Base-by-base conservation (phyloP, 2,329 filamentous ascomycete species). In the Pestalotiopsis sp. region DNA sequence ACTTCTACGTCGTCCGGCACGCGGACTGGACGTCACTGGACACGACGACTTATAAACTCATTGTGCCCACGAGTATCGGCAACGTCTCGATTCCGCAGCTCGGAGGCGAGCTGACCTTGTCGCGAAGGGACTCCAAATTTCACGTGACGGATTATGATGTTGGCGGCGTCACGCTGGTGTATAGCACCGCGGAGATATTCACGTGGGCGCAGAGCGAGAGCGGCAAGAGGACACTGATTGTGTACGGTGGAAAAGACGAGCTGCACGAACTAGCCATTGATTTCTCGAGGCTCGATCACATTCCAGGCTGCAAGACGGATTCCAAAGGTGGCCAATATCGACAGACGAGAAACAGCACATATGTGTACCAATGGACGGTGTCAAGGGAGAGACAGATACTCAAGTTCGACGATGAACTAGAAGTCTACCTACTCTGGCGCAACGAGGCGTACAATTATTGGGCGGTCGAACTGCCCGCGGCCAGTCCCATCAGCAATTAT, bases 381-480 rank as follows among this genome's bases (percentile, higher is more conserved):
- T 86, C 86, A 38, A 74, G 83, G 0, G 81, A 84, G n/a, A 81
- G 86, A 58, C 83, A 84, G 69, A 81, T 90, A 13, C 82, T 88
- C 2, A 81, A 84, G 71, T 76, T 89, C 58, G 82, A 80, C 25
- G 79, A 79, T 41, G 79, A 81, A 62, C 77, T 91, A 20, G 84
- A 85, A 49, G 78, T 91, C n/a, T 84, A 90, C 71, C 83, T 91
- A 56, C 78, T 89, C 38, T 82, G 87, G 49, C 87, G 90, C 58
- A 89, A 91, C 70, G 82, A 86, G 13, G 91, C 90, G 0, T 93
- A 92, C 78, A 87, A 90, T 70, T 91, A 91, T 78, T 93, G 90
- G 90, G 86, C 89, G 0, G 81, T 90, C 2, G 86, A 91, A 64
- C 75, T 89, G 2, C 83, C 83, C 0, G 80, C 79, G 2, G 78